Evolutionary conservation across 2,329 filamentous ascomycete species (phyloP), one percentile per base, ranked within the genome.

Genomic region (Neofusicoccum sp.): DNA sequence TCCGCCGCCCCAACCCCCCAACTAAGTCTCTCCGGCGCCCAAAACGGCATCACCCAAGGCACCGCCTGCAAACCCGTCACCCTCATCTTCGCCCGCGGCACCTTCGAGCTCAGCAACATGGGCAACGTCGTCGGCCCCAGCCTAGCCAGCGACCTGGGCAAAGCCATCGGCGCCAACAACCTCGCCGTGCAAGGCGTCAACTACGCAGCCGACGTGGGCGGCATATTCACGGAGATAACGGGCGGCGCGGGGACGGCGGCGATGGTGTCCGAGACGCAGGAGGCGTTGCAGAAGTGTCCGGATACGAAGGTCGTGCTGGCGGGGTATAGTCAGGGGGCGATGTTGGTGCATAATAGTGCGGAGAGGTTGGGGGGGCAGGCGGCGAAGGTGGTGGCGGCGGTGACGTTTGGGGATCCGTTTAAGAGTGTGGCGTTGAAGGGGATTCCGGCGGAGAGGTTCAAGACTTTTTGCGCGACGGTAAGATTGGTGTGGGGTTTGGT

Each of bases 31-130:
- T 68, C 66, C 36, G 60, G 33, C 12, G 69, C 67, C 0, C 70
- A 72, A 45, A 71, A 71, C 58, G 71, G 73, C 56, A 64, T 73
- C 47, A 70, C 64, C 22, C 67, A 66, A 12, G 22, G 22, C 22
- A 22, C 22, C 45, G 6, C 28, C 36, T 61, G 59, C 59, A 50
- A 50, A 6, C n/a, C 45, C 67, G 29, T n/a, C 2, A 85, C 83
- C 6, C 71, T 86, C 58, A 80, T 87, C 67, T 86, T 83, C 67
- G 84, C 84, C n/a, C 80, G 84, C 16, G 84, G 84, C 7, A 85
- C 84, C 3, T 80, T 78, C 5, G 83, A 86, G 71, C 39, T 66
- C 1, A 83, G 83, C 44, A 85, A 84, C 67, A 80, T 86, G 56
- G 84, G 84, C 28, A 69, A 68, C 29, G 65, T 80, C 5, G 76